Evolutionary conservation across 768 basidiomycete species (phyloP).

Genomic region (Coprinopsis cinerea): DNA sequence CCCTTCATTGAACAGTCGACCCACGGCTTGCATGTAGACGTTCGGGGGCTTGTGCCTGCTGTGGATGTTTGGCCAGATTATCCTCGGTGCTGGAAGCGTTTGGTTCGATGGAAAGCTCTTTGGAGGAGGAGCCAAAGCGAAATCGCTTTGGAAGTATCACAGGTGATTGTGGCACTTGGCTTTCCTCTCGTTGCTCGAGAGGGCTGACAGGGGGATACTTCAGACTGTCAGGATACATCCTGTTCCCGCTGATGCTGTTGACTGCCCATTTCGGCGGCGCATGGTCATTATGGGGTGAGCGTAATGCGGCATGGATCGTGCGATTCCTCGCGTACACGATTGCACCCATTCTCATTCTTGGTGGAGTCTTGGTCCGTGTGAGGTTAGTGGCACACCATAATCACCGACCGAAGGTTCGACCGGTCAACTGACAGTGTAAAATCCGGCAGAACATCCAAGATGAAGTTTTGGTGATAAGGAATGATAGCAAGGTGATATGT

Average conservation of each 20-base stretch:
- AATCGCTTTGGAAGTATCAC: slow-evolving; percentile 80
- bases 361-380: slow-evolving; percentile 40
- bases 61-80: slow-evolving; percentile 58
- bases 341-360: slow-evolving; percentile 44
- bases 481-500: too few relatives aligned
- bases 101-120: slow-evolving; percentile 68
- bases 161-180: slow-evolving; percentile 33
- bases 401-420: too few relatives aligned
- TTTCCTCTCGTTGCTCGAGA: not conserved
- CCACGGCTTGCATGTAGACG: slow-evolving; percentile 29
- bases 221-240: slow-evolving; percentile 68
- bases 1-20: not conserved
- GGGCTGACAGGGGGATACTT: not conserved
- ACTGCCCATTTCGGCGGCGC: slow-evolving; percentile 68
- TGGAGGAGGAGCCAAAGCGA: slow-evolving; percentile 68
- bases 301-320: slow-evolving; percentile 29
- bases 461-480: slow-evolving; percentile 31
- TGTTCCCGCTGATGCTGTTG: slow-evolving; percentile 54
- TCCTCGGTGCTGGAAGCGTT: slow-evolving; percentile 68
- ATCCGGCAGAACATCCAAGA: slow-evolving; percentile 63
- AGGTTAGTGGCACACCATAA: too few relatives aligned
- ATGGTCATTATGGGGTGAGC: slow-evolving; percentile 55
- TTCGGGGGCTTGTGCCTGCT: slow-evolving; percentile 57
- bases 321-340: slow-evolving; percentile 48
- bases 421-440: too few relatives aligned